phyloP scores from a whole-genome alignment of 345 rosid species.

The Gossypium anomalum region DNA sequence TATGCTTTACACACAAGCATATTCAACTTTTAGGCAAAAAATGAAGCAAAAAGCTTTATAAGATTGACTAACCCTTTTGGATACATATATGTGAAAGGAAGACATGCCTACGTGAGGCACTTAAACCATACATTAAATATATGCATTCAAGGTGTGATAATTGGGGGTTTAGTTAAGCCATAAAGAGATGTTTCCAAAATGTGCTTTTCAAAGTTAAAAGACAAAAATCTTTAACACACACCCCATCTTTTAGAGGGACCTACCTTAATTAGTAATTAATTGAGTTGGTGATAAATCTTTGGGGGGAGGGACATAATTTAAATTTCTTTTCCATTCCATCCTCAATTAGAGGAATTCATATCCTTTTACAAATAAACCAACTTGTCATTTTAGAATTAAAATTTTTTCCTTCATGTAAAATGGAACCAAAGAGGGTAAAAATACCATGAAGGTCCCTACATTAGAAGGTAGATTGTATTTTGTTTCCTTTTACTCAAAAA shows the following conservation, averaged over 20 bases:
- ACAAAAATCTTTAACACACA: neutral
- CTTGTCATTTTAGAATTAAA: too few relatives aligned
- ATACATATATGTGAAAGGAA: conserved; percentile 21
- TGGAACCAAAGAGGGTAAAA: too few relatives aligned
- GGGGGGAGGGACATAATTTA: neutral
- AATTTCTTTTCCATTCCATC: neutral
- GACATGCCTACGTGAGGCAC: conserved; percentile 36
- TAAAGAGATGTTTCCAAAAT: conserved; percentile 27
- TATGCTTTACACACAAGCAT: conserved; percentile 45
- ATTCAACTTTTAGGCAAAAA: conserved; percentile 23
- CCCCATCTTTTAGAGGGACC: conserved; percentile 31
- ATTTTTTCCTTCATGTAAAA: too few relatives aligned
- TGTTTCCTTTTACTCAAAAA: too few relatives aligned
- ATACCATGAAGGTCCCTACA: too few relatives aligned
- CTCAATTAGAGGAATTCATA: neutral
- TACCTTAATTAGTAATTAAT: conserved; percentile 14
- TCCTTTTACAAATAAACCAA: neutral
- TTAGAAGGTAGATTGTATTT: too few relatives aligned
- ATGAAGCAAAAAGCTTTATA: conserved; percentile 15
- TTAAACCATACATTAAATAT: conserved; percentile 21
- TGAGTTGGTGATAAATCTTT: conserved; percentile 11
- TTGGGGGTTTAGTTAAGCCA: conserved; percentile 32
- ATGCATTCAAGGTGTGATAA: conserved; percentile 12
- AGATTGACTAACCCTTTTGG: conserved; percentile 21
- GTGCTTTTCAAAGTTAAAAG: conserved; percentile 35